A percentile compares a stretch with the other conserved stretches of the same genome.
Conservation (phyloP, 2,329 filamentous ascomycete species). For the Talaromyces piceae region DNA sequence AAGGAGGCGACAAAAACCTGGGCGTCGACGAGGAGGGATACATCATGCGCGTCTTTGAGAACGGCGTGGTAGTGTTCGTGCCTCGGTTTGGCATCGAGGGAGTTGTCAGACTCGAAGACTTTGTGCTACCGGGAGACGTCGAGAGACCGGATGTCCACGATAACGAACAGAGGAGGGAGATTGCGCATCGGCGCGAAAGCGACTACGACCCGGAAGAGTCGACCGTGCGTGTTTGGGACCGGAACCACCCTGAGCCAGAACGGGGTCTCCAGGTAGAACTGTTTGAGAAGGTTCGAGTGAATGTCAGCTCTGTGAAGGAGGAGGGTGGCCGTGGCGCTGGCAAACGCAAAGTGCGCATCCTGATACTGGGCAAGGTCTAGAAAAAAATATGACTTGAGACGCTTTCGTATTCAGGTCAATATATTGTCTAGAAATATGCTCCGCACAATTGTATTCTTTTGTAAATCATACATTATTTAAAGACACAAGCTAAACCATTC, state of each 20-base stretch:
- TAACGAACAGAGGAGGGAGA: slow-evolving; percentile 25
- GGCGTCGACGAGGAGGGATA: slow-evolving; percentile 78
- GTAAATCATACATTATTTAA: too few relatives aligned
- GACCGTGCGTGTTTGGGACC: slow-evolving; percentile 55
- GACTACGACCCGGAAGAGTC: slow-evolving; percentile 84
- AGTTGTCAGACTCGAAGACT: slow-evolving; percentile 75
- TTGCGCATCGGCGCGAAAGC: slow-evolving; percentile 54
- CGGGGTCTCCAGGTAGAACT: slow-evolving; percentile 58
- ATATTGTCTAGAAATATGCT: too few relatives aligned
- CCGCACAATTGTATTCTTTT: too few relatives aligned
- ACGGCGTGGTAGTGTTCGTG: slow-evolving; percentile 94
- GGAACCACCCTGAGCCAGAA: slow-evolving; percentile 34
- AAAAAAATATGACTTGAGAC: too few relatives aligned
- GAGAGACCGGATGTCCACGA: slow-evolving; percentile 19
- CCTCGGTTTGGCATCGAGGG: slow-evolving; percentile 94
- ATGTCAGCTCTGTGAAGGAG: slow-evolving; percentile 87
- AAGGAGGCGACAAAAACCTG: slow-evolving; percentile 23
- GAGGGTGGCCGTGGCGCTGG: slow-evolving; percentile 66
- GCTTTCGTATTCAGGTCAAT: too few relatives aligned
- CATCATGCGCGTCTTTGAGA: slow-evolving; percentile 94
- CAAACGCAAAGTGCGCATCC: slow-evolving; percentile 61
- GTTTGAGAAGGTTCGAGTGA: slow-evolving; percentile 85
- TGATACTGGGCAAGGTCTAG: slow-evolving; percentile 27
- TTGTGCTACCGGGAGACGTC: slow-evolving; percentile 58
- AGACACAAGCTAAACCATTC: too few relatives aligned